Conservation (phyloP, 805 yeast species). For the Candida hungchunana region DNA sequence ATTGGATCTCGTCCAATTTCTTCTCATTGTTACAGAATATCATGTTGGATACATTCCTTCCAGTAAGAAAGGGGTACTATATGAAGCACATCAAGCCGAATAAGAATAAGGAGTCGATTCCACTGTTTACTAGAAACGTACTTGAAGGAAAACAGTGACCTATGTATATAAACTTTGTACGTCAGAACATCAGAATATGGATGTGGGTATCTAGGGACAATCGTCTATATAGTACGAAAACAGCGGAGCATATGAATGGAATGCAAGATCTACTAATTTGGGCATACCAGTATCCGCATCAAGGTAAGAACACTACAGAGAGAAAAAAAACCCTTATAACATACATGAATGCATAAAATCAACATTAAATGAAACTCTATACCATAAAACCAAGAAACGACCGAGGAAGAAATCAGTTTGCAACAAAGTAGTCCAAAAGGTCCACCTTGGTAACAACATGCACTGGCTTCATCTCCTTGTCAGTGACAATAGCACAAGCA, state of each 20-base stretch:
- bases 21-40: conserved; percentile 76
- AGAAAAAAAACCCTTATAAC: too few relatives aligned
- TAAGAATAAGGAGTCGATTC: conserved; percentile 6
- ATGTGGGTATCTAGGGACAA: too few relatives aligned
- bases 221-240: too few relatives aligned
- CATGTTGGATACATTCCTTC: conserved; percentile 47
- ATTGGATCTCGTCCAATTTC: conserved; percentile 84
- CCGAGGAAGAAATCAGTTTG: conserved; percentile 6
- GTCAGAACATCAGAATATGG: too few relatives aligned
- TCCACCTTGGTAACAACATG: conserved; percentile 89
- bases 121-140: conserved; percentile 9
- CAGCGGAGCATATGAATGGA: neutral
- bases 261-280: neutral
- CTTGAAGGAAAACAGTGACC: neutral
- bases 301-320: too few relatives aligned
- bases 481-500: conserved; percentile 81
- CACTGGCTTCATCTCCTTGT: conserved; percentile 61
- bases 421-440: conserved; percentile 48
- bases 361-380: too few relatives aligned
- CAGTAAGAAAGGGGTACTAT: conserved; percentile 13
- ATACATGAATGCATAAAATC: too few relatives aligned
- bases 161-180: too few relatives aligned
- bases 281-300: too few relatives aligned
- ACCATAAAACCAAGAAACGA: too few relatives aligned
- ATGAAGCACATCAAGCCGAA: neutral